These are phyloP conservation scores for Paramyrothecium roridum DNA, from an alignment of 2,329 filamentous ascomycete species.

Conservation along the genomic window DNA sequence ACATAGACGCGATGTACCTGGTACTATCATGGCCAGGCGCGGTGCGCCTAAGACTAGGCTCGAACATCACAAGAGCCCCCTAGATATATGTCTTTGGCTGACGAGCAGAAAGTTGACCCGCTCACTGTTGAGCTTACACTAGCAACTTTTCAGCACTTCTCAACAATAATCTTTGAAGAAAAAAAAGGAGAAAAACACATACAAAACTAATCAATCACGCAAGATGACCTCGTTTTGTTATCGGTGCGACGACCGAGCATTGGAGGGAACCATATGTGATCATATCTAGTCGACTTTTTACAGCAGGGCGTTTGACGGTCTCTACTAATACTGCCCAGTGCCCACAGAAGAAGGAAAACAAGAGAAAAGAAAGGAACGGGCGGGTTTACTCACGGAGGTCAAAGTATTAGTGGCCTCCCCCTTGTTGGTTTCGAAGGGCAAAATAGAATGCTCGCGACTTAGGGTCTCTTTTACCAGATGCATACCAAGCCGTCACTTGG, in stretches of 20 bases:
- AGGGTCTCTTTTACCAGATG: background rate
- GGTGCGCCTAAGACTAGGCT: slow-evolving; percentile 12
- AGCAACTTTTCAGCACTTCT: background rate
- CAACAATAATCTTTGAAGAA: background rate
- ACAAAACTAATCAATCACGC: background rate
- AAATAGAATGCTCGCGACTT: background rate
- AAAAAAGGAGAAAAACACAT: background rate
- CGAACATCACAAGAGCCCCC: slow-evolving; percentile 6
- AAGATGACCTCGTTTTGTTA: background rate
- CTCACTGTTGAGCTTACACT: background rate
- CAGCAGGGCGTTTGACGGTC: background rate
- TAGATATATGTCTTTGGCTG: slow-evolving; percentile 11
- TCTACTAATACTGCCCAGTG: background rate
- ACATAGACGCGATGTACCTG: too few relatives aligned
- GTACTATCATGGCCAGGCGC: slow-evolving; percentile 1
- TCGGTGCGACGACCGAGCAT: background rate
- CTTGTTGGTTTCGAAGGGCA: background rate
- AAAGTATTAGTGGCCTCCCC: background rate
- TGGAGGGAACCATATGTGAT: background rate
- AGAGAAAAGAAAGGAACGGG: too few relatives aligned
- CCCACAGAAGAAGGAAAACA: background rate
- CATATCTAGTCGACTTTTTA: background rate
- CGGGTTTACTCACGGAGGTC: too few relatives aligned
- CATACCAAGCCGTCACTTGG: background rate
- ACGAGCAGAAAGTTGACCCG: slow-evolving; percentile 15